Evolutionary conservation across 305 asterid species (phyloP).

Genomic region (Caryopteris hybrid): DNA sequence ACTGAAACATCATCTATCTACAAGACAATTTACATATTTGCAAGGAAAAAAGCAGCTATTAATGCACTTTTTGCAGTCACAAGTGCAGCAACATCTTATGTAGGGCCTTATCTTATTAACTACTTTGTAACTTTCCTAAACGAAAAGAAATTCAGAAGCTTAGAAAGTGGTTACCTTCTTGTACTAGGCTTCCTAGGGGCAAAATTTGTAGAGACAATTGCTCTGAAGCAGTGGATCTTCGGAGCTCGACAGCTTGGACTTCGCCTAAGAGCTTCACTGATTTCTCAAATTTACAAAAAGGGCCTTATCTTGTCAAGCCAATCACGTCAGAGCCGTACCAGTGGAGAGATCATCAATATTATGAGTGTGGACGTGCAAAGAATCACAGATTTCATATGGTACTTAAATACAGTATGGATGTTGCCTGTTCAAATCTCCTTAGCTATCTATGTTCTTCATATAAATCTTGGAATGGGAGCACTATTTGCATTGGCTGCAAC

Average conservation of each 20-base stretch:
- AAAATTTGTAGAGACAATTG: slow-evolving; percentile 66
- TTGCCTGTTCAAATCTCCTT: slow-evolving; percentile 77
- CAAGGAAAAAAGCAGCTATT: slow-evolving; percentile 72
- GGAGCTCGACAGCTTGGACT: slow-evolving; percentile 94
- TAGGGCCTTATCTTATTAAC: slow-evolving; percentile 81
- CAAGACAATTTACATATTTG: slow-evolving; percentile 66
- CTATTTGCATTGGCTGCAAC: slow-evolving; percentile 76
- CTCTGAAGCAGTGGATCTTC: slow-evolving; percentile 94
- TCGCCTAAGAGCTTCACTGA: slow-evolving; percentile 73
- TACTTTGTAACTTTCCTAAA: slow-evolving; percentile 65
- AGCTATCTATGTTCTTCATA: slow-evolving; percentile 69
- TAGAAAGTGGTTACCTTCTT: slow-evolving; percentile 69
- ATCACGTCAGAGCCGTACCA: slow-evolving; percentile 73
- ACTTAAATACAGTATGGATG: slow-evolving; percentile 80
- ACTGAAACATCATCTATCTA: slow-evolving; percentile 64
- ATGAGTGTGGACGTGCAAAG: slow-evolving; percentile 97
- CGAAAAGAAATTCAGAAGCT: slow-evolving; percentile 48
- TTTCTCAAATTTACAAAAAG: slow-evolving; percentile 82
- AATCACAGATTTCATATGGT: slow-evolving; percentile 88
- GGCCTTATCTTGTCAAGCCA: slow-evolving; percentile 75
- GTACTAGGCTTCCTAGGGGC: slow-evolving; percentile 79
- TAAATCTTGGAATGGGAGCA: slow-evolving; percentile 76
- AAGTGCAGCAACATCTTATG: slow-evolving; percentile 72
- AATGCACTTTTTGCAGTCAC: slow-evolving; percentile 79
- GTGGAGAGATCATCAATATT: slow-evolving; percentile 81